Base-by-base conservation (phyloP, 495 filamentous ascomycete genomes). In the Hypoxylon crocopeplum region DNA sequence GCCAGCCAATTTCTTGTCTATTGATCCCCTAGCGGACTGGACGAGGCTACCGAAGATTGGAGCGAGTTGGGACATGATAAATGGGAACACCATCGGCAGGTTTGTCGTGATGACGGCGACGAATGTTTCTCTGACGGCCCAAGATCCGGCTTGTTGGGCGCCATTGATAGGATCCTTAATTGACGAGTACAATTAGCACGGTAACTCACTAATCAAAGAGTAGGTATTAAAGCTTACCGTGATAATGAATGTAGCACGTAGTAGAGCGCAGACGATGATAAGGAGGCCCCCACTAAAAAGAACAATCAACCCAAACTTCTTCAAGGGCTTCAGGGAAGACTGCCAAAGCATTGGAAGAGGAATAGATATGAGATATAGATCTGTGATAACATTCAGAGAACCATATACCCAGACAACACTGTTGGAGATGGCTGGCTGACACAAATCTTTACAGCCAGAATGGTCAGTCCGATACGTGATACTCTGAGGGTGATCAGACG, bases 321-420 rank as follows among this genome's bases (percentile, higher is more conserved):
- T 83, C 1, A 70, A 7, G 0, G 68, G 68, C 51, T 60, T 73
- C 25, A 84, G 47, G 5, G 71, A 74, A 1, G 78, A 74, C 44
- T 67, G 56, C 79, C 78, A 82, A 1, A 83, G 76, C 75, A 84
- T 77, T 1, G 80, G 79, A n/a, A 84, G 73, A 0, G 81, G 82
- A n/a, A 84, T 78, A 33, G 72, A 69, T 30, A 84, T 72, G 2
- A 83, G 71, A 44, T 82, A 83, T 22, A 80, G 36, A 50, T 84
- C 82, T 1, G 82, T 84, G 3, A 71, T 3, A 13, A 79, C 71
- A 47, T 81, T 84, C 12, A 75, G 39, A 25, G 75, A 71, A 32
- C 82, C 74, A 5, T 74, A 76, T n/a, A 77, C 75, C 48, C 72
- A 76, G 34, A 82, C 73, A 20, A 81, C 66, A 10, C 75, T 62